Base-by-base conservation (phyloP, 306 rosid genomes). In the Echinosophora koreensis region DNA sequence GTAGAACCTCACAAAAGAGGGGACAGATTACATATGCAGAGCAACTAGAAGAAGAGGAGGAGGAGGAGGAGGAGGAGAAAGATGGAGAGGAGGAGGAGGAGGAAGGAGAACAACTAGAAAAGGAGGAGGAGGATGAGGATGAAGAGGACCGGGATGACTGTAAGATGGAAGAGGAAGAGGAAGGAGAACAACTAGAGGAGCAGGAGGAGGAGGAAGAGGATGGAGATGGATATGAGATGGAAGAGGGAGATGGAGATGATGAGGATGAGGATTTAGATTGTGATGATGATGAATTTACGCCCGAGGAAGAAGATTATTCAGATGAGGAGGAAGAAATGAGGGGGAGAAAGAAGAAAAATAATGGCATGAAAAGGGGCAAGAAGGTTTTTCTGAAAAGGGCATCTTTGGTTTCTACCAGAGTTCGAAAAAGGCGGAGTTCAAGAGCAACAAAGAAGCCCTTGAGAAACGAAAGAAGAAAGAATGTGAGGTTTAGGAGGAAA, bases 271-370 rank as follows among this genome's bases (percentile, higher is more conserved):
- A 74, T 28, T 82, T 61, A 6, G 83, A 80, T 5, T 86, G 49
- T 2, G 83, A 89, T 1, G 92, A 88, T 5, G 97, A 92, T 71
- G 96, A 89, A 58, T 89, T 89, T 70, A 80, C 79, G 14, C 84
- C 67, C 6, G 97, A 89, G 38, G 97, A 92, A 37, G 98, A 93
- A 61, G 93, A 88, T 71, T 88, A 66, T 61, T 83, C 87, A 0
- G 91, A 85, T 41, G 74, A 81, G 69, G 98, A 90, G 74, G 93
- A 90, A 77, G 86, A 77, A 61, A 39, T 27, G 1, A 75, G 52
- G 70, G 79, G 57, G 57, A 75, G 71, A 81, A 85, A 70, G 84
- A 88, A 69, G 90, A 81, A 57, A 78, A 79, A 62, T 67, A 59
- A 69, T 54, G 47, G 74, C 60, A 47, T 41, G 71, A 87, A 85